Evolutionary conservation across 140 eudicot genomes (phyloP).

Genomic region (Flaveria floridana): DNA sequence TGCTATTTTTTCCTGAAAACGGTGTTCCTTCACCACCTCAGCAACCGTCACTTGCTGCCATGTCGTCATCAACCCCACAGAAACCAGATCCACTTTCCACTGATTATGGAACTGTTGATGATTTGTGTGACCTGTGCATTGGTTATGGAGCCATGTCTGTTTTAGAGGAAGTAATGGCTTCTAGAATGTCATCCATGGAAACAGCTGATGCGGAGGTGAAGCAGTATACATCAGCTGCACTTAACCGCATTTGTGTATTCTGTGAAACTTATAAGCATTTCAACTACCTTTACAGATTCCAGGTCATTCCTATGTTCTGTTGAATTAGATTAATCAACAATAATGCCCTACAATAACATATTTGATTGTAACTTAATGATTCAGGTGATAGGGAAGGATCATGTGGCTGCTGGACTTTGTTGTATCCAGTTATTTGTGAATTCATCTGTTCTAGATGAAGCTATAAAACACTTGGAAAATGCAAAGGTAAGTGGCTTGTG

Average conservation of each 20-base stretch:
- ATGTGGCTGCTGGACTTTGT: slow-evolving; percentile 98
- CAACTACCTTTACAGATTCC: slow-evolving; percentile 81
- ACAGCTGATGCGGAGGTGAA: slow-evolving; percentile 51
- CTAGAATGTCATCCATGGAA: slow-evolving; percentile 48
- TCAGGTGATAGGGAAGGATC: slow-evolving; percentile 91
- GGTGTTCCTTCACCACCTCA: slow-evolving; percentile 76
- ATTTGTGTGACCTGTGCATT: slow-evolving; percentile 76
- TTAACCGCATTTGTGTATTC: slow-evolving; percentile 75
- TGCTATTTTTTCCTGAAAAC: slow-evolving; percentile 75
- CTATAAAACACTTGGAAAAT: slow-evolving; percentile 83
- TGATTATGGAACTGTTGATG: slow-evolving; percentile 89
- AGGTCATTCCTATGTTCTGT: slow-evolving; percentile 41
- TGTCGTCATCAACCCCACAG: slow-evolving; percentile 86
- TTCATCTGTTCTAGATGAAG: slow-evolving; percentile 85
- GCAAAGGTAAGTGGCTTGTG: slow-evolving; percentile 57
- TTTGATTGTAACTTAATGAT: slow-evolving; percentile 33
- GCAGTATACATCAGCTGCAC: slow-evolving; percentile 75
- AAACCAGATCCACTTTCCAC: slow-evolving; percentile 81
- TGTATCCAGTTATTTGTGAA: slow-evolving; percentile 93
- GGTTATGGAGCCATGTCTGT: slow-evolving; percentile 91
- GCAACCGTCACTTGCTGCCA: slow-evolving; percentile 49
- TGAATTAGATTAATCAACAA: slow-evolving; percentile 2
- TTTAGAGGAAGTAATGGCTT: slow-evolving; percentile 80
- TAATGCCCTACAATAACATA: not conserved
- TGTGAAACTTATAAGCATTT: slow-evolving; percentile 94